Evolutionary conservation across 1,284 basidiomycete genomes (phyloP), one percentile per base, ranked within the genome.

Genomic region (Ceratobasidium sp.): DNA sequence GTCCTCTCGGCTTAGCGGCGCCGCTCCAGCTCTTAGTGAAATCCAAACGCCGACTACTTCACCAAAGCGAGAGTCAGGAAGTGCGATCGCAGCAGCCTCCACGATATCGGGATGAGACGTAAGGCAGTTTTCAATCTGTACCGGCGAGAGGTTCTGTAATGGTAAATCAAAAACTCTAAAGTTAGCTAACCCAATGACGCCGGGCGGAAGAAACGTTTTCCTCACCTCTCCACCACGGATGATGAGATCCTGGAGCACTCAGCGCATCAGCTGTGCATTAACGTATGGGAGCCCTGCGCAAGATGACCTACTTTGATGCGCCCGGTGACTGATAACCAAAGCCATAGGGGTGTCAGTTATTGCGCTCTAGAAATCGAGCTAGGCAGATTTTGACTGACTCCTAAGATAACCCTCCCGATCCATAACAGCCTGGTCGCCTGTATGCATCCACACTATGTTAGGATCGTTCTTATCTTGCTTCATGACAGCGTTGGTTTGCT

Each of bases 41-140:
- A 95, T 87, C 92, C 93, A 95, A 13, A 90, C 91, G 3, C 94
- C 94, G 0, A 95, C 94, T 6, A 93, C 92, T 84, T 95, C 94
- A 6, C 94, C 94, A 81, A 89, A 94, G 79, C 87, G 89, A 0
- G 82, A 81, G 82, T 96, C 91, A 0, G 93, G 93, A 40, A 96
- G 93, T 0, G 94, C 86, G 4, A 96, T 89, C 4, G 89, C 92
- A 3, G 94, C 93, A 0, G 91, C 93, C 84, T 95, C 94, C 58
- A 89, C 87, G 58, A 97, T 90, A 28, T 86, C 87, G 0, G 88
- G 87, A 80, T 93, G 89, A 10, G 88, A 86, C 2, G 91, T 91
- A 66, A 96, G 84, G 12, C 88, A 90, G 81, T 95, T 94, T 86
- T 96, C 95, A 72, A 97, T 95, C 81, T 93, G 92, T 42, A 95